Conservation (phyloP, 169 alveolate species). For the Cryptosporidium viatorum region DNA sequence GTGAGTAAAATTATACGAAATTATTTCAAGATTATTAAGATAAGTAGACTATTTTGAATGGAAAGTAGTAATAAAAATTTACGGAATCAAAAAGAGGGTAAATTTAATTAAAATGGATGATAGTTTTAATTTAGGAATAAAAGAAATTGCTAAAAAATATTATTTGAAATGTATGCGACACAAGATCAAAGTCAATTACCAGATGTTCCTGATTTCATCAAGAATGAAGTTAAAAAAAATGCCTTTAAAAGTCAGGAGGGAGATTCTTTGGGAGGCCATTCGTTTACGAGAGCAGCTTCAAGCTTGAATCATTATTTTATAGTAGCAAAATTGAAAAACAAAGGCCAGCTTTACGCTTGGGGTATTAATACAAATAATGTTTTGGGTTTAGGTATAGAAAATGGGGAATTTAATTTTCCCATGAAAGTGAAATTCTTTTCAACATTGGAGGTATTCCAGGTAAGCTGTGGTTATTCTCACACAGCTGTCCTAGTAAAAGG, state of each 20-base stretch:
- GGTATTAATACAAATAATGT: constrained; percentile 50
- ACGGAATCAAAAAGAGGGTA: neutral
- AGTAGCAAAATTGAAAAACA: constrained; percentile 29
- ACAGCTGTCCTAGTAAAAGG: constrained; percentile 39
- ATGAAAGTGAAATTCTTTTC: constrained; percentile 41
- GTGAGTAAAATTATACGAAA: neutral
- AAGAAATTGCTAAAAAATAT: neutral
- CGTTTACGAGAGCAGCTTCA: constrained; percentile 55
- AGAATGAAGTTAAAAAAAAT: constrained; percentile 6
- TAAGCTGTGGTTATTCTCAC: constrained; percentile 56
- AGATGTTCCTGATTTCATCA: constrained; percentile 47
- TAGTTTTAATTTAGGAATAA: neutral
- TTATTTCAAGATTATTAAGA: too few relatives aligned
- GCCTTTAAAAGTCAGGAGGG: constrained; percentile 10
- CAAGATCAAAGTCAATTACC: constrained; percentile 11
- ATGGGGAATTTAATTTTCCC: constrained; percentile 24
- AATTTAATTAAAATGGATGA: neutral
- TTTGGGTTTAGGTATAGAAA: constrained; percentile 37
- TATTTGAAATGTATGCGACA: neutral
- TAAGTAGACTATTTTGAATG: too few relatives aligned
- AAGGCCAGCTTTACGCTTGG: constrained; percentile 49
- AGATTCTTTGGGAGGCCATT: constrained; percentile 37
- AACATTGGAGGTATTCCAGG: constrained; percentile 37
- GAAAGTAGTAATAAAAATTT: too few relatives aligned
- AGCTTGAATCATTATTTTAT: constrained; percentile 44